Percentiles rank a stretch among this genome's conserved stretches.
phyloP scores from a whole-genome alignment of 2,329 filamentous ascomycete genomes.

The Microthyrium microscopicum region DNA sequence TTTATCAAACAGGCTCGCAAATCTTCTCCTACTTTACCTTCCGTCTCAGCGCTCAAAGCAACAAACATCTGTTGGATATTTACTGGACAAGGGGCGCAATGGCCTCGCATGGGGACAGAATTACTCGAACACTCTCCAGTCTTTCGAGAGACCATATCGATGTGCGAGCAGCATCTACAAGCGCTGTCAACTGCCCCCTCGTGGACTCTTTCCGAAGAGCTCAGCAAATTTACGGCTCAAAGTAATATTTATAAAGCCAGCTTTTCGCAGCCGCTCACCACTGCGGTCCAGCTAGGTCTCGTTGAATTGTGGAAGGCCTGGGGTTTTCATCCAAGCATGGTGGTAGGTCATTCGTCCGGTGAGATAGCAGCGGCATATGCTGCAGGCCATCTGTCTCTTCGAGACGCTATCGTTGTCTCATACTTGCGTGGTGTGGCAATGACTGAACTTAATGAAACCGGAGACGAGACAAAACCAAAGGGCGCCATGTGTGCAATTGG shows the following conservation, averaged over 20 bases:
- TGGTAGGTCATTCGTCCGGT: constrained; percentile 9
- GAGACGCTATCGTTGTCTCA: constrained; percentile 9
- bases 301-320: constrained; percentile 11
- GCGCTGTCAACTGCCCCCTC: not conserved
- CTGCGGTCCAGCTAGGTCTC: constrained; percentile 13
- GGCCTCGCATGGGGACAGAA: constrained; percentile 13
- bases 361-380: constrained; percentile 9
- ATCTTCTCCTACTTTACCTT: not conserved
- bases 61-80: constrained; percentile 12
- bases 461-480: not conserved
- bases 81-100: constrained; percentile 22
- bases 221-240: constrained; percentile 9
- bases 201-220: constrained; percentile 16
- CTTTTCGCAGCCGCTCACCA: constrained; percentile 12
- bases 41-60: not conserved
- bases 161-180: not conserved
- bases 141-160: constrained; percentile 9
- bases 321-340: constrained; percentile 9
- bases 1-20: not conserved
- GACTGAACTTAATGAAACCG: constrained; percentile 1
- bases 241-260: constrained; percentile 7
- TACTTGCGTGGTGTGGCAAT: constrained; percentile 10
- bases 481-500: constrained; percentile 22
- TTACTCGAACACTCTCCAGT: constrained; percentile 9
- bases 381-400: constrained; percentile 8